phyloP scores from a whole-genome alignment of 108 stramenopile species.

The Cylindrotheca closterium region DNA sequence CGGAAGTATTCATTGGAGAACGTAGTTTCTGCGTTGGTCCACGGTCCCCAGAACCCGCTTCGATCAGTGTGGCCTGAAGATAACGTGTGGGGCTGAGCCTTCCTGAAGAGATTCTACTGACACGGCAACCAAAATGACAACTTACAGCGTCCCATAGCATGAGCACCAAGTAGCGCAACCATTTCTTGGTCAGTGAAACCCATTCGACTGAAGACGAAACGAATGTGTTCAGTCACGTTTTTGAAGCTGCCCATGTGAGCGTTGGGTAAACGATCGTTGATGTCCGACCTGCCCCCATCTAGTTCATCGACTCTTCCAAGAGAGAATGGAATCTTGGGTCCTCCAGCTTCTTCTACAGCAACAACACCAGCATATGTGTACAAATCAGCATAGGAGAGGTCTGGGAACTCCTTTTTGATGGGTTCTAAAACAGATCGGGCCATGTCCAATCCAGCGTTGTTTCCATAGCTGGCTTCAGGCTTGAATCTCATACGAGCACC shows the following conservation, averaged over 20 bases:
- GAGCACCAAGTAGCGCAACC: constrained; percentile 96
- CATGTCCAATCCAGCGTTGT: constrained; percentile 71
- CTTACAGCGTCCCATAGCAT: constrained; percentile 85
- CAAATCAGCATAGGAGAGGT: constrained; percentile 90
- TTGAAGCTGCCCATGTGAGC: constrained; percentile 84
- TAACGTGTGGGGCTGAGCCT: not conserved
- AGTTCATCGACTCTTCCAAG: constrained; percentile 69
- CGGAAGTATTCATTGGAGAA: constrained; percentile 98
- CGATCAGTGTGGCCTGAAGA: constrained; percentile 72
- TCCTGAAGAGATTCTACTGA: not conserved
- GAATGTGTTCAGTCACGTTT: constrained; percentile 75
- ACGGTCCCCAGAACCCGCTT: constrained; percentile 87
- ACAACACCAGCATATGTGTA: constrained; percentile 89
- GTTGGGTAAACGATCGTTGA: constrained; percentile 87
- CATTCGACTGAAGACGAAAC: constrained; percentile 96
- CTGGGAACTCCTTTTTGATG: constrained; percentile 86
- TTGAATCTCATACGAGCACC: constrained; percentile 94
- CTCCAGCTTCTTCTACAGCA: constrained; percentile 67
- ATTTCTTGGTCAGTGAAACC: constrained; percentile 90
- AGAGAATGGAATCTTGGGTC: constrained; percentile 80
- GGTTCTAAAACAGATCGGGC: constrained; percentile 74
- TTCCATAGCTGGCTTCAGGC: constrained; percentile 72
- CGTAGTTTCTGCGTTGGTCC: constrained; percentile 96
- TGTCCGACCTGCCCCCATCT: constrained; percentile 58
- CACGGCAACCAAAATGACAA: not conserved